Evolutionary conservation across 2,329 filamentous ascomycete genomes (phyloP).

Genomic region (Alternaria sp.): DNA sequence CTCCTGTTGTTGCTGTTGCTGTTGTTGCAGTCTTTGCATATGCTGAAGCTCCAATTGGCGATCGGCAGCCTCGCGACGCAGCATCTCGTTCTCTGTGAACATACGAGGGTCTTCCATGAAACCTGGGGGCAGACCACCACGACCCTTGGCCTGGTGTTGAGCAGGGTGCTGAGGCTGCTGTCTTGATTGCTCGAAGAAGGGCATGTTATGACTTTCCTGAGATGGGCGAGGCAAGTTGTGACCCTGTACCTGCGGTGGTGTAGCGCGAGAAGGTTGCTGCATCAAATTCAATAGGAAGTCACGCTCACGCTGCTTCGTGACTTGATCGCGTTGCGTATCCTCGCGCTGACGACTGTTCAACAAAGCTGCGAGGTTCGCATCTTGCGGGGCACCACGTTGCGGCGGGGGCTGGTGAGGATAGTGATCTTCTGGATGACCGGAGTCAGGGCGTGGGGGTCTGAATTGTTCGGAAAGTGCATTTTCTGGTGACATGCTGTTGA

Average conservation of each 20-base stretch:
- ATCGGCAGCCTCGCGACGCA: conserved; percentile 40
- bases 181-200: conserved; percentile 44
- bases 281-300: conserved; percentile 87
- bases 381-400: conserved; percentile 38
- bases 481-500: conserved; percentile 45
- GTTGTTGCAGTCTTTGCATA: conserved; percentile 33
- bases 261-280: conserved; percentile 60
- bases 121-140: conserved; percentile 44
- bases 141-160: conserved; percentile 40
- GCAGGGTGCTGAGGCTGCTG: conserved; percentile 42
- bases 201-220: conserved; percentile 38
- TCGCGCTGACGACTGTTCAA: conserved; percentile 49
- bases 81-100: conserved; percentile 41
- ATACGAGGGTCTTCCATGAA: conserved; percentile 47
- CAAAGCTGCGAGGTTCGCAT: conserved; percentile 43
- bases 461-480: conserved; percentile 40
- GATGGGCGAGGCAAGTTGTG: conserved; percentile 46
- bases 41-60: conserved; percentile 40
- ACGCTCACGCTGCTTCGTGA: conserved; percentile 67
- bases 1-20: conserved; percentile 32
- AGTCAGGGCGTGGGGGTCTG: conserved; percentile 38
- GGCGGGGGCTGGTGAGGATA: conserved; percentile 40
- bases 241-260: conserved; percentile 41
- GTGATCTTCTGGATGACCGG: conserved; percentile 38
- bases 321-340: conserved; percentile 46